Conservation (phyloP, 306 rosid genomes). For the Senna tora region DNA sequence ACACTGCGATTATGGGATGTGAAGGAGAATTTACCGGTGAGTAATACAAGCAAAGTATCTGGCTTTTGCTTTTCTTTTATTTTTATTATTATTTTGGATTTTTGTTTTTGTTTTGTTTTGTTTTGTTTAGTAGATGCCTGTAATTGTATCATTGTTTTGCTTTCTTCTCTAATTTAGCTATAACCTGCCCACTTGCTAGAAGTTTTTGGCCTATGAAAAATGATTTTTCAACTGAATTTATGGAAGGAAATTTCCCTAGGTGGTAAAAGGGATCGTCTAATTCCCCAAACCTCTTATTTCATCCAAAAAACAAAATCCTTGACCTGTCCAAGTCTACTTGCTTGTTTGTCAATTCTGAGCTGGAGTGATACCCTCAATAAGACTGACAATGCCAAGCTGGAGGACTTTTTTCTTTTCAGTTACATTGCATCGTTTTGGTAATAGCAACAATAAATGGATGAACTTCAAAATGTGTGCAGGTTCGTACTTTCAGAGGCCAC, state of each 20-base stretch:
- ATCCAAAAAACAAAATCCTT: background rate
- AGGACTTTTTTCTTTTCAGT: no score
- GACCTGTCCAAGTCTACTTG: background rate
- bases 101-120: no score
- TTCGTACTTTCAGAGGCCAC: constrained; percentile 89
- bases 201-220: constrained; percentile 3
- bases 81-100: background rate
- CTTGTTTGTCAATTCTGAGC: background rate
- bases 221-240: constrained; percentile 8
- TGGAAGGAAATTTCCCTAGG: background rate
- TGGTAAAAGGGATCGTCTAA: no score
- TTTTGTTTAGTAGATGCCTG: background rate
- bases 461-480: constrained; percentile 48
- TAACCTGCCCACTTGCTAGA: constrained; percentile 11
- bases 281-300: no score
- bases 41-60: constrained; percentile 39
- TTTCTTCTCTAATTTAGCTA: constrained; percentile 16
- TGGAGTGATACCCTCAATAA: background rate
- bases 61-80: constrained; percentile 7
- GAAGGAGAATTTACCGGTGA: constrained; percentile 76
- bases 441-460: constrained; percentile 5
- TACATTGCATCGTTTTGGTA: background rate
- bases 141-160: constrained; percentile 1
- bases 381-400: no score
- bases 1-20: constrained; percentile 95